Evolutionary conservation across 2,329 filamentous ascomycete species (phyloP).

Genomic region (Periconia sp.): DNA sequence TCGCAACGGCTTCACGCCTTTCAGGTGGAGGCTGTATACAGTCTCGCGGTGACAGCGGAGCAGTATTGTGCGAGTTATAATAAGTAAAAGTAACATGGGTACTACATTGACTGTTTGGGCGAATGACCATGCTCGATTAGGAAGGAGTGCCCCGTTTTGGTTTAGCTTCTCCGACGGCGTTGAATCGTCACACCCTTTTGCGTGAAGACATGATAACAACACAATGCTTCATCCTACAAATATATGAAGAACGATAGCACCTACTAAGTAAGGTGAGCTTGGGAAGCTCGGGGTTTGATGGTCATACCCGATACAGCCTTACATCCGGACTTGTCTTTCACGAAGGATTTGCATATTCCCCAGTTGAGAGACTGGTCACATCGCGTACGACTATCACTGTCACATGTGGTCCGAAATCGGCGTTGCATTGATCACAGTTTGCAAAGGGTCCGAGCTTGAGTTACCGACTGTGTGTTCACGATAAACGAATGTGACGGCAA

Average conservation of each 20-base stretch:
- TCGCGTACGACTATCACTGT: conserved; percentile 23
- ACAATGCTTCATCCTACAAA: too few relatives aligned
- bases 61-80: neutral
- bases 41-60: neutral
- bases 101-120: neutral
- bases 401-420: conserved; percentile 12
- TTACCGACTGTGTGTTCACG: conserved; percentile 7
- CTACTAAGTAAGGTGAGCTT: too few relatives aligned
- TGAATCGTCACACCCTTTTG: too few relatives aligned
- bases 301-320: too few relatives aligned
- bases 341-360: conserved; percentile 6
- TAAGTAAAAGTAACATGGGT: neutral
- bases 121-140: conserved; percentile 2
- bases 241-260: too few relatives aligned
- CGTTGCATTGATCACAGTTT: conserved; percentile 18
- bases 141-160: conserved; percentile 6
- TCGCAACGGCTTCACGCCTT: neutral
- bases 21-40: neutral
- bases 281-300: neutral
- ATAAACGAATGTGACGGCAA: conserved; percentile 3
- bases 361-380: conserved; percentile 18
- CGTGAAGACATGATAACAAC: too few relatives aligned
- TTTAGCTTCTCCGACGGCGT: neutral
- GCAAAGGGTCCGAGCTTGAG: conserved; percentile 28
- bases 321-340: too few relatives aligned